These are phyloP conservation scores for Raddia distichophylla DNA, from an alignment of 176 grass and related monocot species.

Conservation along the genomic window DNA sequence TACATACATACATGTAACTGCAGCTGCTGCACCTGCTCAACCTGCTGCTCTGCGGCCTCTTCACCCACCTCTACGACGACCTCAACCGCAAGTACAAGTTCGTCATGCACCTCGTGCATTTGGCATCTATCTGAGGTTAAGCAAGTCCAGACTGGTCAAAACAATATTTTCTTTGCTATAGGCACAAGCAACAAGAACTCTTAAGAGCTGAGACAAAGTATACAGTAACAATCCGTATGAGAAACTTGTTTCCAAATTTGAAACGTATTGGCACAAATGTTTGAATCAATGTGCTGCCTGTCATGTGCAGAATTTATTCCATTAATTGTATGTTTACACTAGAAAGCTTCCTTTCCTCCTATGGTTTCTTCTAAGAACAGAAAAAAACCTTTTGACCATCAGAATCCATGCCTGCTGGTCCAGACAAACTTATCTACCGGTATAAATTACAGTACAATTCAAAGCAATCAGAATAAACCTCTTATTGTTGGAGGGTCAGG, in stretches of 20 bases:
- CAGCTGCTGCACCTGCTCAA: slow-evolving; percentile 56
- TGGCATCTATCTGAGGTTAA: no score
- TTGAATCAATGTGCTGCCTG: slow-evolving; percentile 37
- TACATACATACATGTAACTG: no score
- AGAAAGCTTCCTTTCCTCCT: slow-evolving; percentile 31
- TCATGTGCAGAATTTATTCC: slow-evolving; percentile 50
- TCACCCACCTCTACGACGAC: slow-evolving; percentile 44
- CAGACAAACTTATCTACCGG: background rate
- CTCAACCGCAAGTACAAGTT: slow-evolving; percentile 59
- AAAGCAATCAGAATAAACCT: slow-evolving; percentile 27
- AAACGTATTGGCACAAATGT: slow-evolving; percentile 43
- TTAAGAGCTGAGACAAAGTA: background rate
- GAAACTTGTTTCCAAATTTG: slow-evolving; percentile 32
- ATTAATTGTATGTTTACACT: background rate
- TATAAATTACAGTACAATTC: slow-evolving; percentile 6
- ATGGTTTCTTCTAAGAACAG: slow-evolving; percentile 8
- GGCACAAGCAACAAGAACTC: slow-evolving; percentile 5
- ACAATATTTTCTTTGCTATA: slow-evolving; percentile 24
- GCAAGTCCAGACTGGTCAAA: background rate
- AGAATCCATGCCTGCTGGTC: slow-evolving; percentile 8
- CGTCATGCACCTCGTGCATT: slow-evolving; percentile 57
- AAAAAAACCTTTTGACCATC: background rate
- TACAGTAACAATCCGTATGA: background rate
- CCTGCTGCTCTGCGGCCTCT: slow-evolving; percentile 44
- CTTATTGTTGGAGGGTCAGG: slow-evolving; percentile 8